Percentiles rank a stretch among this genome's conserved stretches.
Conservation (phyloP, 2,329 filamentous ascomycete species). For the Geosmithia morbida region DNA sequence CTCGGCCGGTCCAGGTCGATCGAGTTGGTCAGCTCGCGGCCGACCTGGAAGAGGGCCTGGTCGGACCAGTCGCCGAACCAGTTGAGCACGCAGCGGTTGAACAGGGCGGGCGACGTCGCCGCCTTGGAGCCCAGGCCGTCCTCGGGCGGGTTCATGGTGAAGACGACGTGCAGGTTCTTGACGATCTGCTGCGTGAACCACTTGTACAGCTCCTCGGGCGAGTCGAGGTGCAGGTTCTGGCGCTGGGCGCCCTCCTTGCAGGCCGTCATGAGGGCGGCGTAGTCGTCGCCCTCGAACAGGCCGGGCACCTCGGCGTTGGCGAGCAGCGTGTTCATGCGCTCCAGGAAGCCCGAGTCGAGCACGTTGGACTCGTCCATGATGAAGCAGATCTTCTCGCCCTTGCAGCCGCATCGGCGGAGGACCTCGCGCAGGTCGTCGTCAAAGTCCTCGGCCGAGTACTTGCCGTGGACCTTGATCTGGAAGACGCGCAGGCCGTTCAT, state of each 20-base stretch:
- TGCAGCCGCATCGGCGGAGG: slow-evolving; percentile 84
- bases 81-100: slow-evolving; percentile 99
- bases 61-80: slow-evolving; percentile 99
- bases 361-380: slow-evolving; percentile 99
- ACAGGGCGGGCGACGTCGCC: slow-evolving; percentile 90
- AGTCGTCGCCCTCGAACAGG: slow-evolving; percentile 97
- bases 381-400: slow-evolving; percentile 99
- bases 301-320: slow-evolving; percentile 99
- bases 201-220: slow-evolving; percentile 98
- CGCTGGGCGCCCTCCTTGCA: slow-evolving; percentile 97
- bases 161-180: slow-evolving; percentile 97
- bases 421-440: slow-evolving; percentile 95
- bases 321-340: slow-evolving; percentile 97
- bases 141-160: slow-evolving; percentile 98
- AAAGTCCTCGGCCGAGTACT: slow-evolving; percentile 96
- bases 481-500: slow-evolving; percentile 99
- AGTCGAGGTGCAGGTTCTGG: slow-evolving; percentile 88
- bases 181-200: slow-evolving; percentile 99
- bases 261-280: slow-evolving; percentile 95
- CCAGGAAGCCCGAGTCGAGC: slow-evolving; percentile 93
- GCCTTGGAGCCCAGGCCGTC: slow-evolving; percentile 91
- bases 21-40: slow-evolving; percentile 88
- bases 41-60: slow-evolving; percentile 95
- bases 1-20: slow-evolving; percentile 83
- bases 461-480: slow-evolving; percentile 99